phyloP scores from a whole-genome alignment of 371 early-diverging fungal species.

The Mucor plumbeus region DNA sequence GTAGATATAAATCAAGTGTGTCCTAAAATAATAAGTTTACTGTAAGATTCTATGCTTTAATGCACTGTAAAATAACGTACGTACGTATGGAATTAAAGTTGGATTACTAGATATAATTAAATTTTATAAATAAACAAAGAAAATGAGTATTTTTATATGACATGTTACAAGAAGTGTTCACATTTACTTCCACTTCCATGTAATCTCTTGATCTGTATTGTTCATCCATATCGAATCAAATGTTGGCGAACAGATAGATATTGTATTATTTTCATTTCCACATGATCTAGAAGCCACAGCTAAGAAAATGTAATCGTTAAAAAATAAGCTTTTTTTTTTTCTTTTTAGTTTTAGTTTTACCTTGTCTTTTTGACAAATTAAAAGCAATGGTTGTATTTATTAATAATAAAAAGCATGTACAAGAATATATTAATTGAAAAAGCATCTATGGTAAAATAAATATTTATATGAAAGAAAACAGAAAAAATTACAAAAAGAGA shows the following conservation, averaged over 20 bases:
- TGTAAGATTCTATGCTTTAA: not conserved
- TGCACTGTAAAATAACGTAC: not conserved
- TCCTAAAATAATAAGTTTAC: conserved; percentile 16
- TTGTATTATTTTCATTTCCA: conserved; percentile 35
- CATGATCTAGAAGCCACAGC: conserved; percentile 42
- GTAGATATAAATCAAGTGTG: conserved; percentile 36
- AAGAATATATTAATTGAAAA: conserved; percentile 11
- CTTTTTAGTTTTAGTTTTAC: conserved; percentile 9
- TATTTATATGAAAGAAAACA: not conserved
- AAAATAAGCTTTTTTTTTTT: not conserved
- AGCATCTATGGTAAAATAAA: conserved; percentile 12
- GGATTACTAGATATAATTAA: conserved; percentile 27
- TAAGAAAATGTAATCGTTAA: conserved; percentile 9
- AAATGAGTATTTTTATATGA: not conserved
- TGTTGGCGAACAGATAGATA: conserved; percentile 43
- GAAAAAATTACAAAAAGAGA: not conserved
- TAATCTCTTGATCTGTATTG: conserved; percentile 44
- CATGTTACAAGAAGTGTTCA: not conserved
- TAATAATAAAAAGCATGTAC: conserved; percentile 17
- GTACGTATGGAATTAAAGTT: conserved; percentile 27
- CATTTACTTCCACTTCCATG: conserved; percentile 53
- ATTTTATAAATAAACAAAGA: conserved; percentile 2
- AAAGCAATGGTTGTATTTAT: conserved; percentile 10
- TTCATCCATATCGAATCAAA: conserved; percentile 41
- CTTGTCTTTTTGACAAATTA: conserved; percentile 29